These are phyloP conservation scores for Yamadazyma friedrichii DNA, from an alignment of 1,139 yeast genomes.

Conservation along the genomic window DNA sequence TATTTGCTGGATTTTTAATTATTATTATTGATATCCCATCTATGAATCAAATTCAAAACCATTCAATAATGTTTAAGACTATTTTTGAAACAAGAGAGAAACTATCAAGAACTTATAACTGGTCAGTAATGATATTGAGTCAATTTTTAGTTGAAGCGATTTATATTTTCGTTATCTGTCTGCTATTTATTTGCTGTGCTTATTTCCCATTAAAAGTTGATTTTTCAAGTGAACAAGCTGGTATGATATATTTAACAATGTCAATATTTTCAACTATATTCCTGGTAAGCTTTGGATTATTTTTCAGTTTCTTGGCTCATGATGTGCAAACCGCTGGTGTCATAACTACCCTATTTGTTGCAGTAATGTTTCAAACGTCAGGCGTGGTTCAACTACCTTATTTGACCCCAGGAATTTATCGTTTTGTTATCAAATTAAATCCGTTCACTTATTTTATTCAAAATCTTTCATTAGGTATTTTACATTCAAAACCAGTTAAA, in stretches of 20 bases:
- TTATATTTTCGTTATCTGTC: constrained; percentile 50
- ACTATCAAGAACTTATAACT: constrained; percentile 64
- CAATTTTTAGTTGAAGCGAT: constrained; percentile 57
- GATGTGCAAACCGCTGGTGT: constrained; percentile 64
- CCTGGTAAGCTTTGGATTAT: constrained; percentile 53
- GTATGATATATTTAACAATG: constrained; percentile 50
- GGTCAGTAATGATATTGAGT: constrained; percentile 54
- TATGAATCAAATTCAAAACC: constrained; percentile 35
- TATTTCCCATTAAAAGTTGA: constrained; percentile 59
- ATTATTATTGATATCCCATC: constrained; percentile 52
- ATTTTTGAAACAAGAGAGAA: constrained; percentile 63
- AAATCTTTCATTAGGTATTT: constrained; percentile 50
- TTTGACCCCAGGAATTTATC: constrained; percentile 69
- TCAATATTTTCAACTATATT: constrained; percentile 54
- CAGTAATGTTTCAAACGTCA: constrained; percentile 57
- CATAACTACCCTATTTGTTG: constrained; percentile 49
- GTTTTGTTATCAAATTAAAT: constrained; percentile 61
- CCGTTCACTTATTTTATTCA: constrained; percentile 70
- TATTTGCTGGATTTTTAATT: constrained; percentile 52
- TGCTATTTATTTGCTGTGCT: constrained; percentile 51
- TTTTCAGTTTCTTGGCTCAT: constrained; percentile 57
- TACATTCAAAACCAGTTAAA: constrained; percentile 54
- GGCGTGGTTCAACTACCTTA: constrained; percentile 61
- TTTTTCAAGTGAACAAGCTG: constrained; percentile 49
- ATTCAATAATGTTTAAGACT: constrained; percentile 53